phyloP scores from a whole-genome alignment of 805 yeast species.

The Metschnikowia anglica region DNA sequence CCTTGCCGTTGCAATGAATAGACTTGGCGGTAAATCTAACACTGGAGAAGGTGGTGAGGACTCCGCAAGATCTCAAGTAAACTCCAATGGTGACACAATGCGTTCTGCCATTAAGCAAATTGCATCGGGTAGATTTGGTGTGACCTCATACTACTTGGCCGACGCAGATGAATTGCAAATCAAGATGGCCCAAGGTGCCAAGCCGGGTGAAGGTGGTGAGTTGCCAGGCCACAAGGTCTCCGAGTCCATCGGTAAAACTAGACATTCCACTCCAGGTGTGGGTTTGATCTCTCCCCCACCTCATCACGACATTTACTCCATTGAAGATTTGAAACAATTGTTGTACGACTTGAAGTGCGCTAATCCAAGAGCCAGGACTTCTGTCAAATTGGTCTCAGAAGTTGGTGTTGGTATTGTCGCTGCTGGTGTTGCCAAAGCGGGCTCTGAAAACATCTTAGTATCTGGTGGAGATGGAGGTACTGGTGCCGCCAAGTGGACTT shows the following conservation, averaged over 20 bases:
- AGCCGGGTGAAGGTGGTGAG: slow-evolving; percentile 99
- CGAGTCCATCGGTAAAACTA: slow-evolving; percentile 82
- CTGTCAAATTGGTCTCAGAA: slow-evolving; percentile 94
- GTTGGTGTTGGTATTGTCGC: slow-evolving; percentile 99
- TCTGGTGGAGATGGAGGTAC: slow-evolving; percentile 99
- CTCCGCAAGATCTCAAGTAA: slow-evolving; percentile 78
- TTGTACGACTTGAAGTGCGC: slow-evolving; percentile 95
- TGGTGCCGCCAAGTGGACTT: slow-evolving; percentile 98
- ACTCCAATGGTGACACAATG: slow-evolving; percentile 93
- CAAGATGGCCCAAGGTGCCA: slow-evolving; percentile 99
- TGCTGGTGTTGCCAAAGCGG: slow-evolving; percentile 98
- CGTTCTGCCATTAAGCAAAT: slow-evolving; percentile 98
- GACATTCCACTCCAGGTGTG: slow-evolving; percentile 96
- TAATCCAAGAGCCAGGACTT: slow-evolving; percentile 94
- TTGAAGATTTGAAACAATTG: slow-evolving; percentile 95
- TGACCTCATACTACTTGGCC: slow-evolving; percentile 87
- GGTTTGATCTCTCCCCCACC: slow-evolving; percentile 98
- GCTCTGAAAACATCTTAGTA: slow-evolving; percentile 92
- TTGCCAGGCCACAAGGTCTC: slow-evolving; percentile 93
- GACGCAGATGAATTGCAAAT: slow-evolving; percentile 98
- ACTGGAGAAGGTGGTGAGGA: slow-evolving; percentile 99
- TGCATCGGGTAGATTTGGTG: slow-evolving; percentile 98
- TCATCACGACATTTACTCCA: slow-evolving; percentile 96
- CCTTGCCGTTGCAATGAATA: slow-evolving; percentile 96
- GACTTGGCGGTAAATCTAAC: slow-evolving; percentile 95